phyloP scores from a whole-genome alignment of 2,329 filamentous ascomycete species.

The Metarhizium guizhouense region DNA sequence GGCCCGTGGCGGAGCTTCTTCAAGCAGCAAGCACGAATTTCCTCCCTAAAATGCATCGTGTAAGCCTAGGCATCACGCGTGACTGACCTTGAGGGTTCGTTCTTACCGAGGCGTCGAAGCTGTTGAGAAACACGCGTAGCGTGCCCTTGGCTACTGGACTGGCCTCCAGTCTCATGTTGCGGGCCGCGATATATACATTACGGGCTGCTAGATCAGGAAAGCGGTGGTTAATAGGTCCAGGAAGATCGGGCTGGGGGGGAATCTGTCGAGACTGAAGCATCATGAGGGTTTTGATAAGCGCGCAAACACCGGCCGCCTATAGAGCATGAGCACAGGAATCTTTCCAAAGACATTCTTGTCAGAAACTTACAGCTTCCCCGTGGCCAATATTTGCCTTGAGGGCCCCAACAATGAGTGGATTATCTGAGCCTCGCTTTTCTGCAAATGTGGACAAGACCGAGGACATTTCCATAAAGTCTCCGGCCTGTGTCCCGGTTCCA shows the following conservation, averaged over 20 bases:
- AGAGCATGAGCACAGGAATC: neutral
- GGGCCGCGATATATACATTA: conserved; percentile 27
- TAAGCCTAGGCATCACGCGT: neutral
- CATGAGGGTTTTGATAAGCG: conserved; percentile 20
- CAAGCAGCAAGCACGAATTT: conserved; percentile 16
- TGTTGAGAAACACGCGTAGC: conserved; percentile 22
- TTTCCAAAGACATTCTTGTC: neutral
- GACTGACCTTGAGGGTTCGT: neutral
- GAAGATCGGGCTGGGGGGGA: conserved; percentile 16
- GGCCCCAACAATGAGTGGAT: conserved; percentile 15
- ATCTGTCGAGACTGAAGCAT: conserved; percentile 19
- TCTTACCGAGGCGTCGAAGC: conserved; percentile 21
- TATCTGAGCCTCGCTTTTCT: conserved; percentile 6
- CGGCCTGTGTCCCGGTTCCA: conserved; percentile 78
- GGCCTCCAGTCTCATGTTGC: neutral
- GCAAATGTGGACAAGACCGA: conserved; percentile 43
- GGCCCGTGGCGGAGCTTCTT: neutral
- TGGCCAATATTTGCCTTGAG: conserved; percentile 58
- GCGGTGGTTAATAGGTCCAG: conserved; percentile 16
- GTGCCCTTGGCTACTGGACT: neutral
- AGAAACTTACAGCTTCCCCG: conserved; percentile 29
- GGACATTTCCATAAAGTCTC: conserved; percentile 72
- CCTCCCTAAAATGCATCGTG: conserved; percentile 11
- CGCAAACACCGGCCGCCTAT: conserved; percentile 16
- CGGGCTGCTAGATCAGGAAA: conserved; percentile 11